Percentiles rank a stretch among this genome's conserved stretches.
Evolutionary conservation across 768 basidiomycete genomes (phyloP).

Genomic region (Pisolithus sp.): DNA sequence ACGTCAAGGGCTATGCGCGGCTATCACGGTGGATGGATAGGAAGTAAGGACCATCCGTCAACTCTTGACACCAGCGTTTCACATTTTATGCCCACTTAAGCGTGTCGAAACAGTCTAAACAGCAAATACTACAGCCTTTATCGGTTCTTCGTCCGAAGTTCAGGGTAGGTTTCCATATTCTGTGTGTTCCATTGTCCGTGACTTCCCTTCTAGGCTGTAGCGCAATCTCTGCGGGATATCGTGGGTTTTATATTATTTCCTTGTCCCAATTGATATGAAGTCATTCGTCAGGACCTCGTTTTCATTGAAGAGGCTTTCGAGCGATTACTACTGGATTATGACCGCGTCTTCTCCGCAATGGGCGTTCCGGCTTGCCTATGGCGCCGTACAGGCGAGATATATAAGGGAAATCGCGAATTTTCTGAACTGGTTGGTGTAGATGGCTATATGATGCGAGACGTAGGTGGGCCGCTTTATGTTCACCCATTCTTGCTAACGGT

Average conservation of each 20-base stretch:
- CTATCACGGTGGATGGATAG: conserved; percentile 92
- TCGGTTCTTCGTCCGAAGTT: conserved; percentile 83
- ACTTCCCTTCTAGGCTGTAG: conserved; percentile 49
- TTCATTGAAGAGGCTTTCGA: conserved; percentile 99
- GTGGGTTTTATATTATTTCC: conserved; percentile 30
- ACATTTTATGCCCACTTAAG: conserved; percentile 29
- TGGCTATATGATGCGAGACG: conserved; percentile 83
- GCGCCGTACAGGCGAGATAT: conserved; percentile 96
- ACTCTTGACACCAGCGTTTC: neutral
- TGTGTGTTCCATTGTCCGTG: neutral
- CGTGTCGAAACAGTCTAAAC: conserved; percentile 85
- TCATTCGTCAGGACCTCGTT: conserved; percentile 65
- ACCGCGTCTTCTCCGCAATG: conserved; percentile 91
- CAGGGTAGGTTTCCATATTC: conserved; percentile 41
- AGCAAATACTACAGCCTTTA: conserved; percentile 85
- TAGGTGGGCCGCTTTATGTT: conserved; percentile 28
- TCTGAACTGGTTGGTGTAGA: conserved; percentile 85
- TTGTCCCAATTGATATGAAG: neutral
- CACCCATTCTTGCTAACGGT: neutral
- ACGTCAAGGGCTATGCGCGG: conserved; percentile 91
- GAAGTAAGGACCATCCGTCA: conserved; percentile 46
- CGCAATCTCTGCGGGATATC: conserved; percentile 78
- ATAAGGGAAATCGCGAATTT: conserved; percentile 97
- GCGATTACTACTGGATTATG: conserved; percentile 89
- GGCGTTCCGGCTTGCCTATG: conserved; percentile 96